Base-by-base conservation (phyloP, 345 rosid genomes). In the Populus tremula region DNA sequence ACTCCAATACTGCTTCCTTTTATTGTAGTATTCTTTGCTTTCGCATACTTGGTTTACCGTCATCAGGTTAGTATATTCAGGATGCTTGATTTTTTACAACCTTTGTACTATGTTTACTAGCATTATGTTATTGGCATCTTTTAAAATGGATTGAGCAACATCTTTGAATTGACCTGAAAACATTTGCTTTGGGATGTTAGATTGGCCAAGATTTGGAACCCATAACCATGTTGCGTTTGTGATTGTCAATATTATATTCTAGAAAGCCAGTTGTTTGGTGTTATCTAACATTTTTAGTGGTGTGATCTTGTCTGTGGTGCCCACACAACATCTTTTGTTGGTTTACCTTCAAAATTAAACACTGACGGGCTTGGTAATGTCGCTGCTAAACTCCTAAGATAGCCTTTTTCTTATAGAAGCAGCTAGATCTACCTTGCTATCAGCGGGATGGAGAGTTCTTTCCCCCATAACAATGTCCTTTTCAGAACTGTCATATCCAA, bases 1-100 rank as follows among this genome's bases (percentile, higher is more conserved):
- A 96, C 97, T 61, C 99, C 99, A 33, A 90, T 96, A 78, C 92
- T 96, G 82, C 98, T 96, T 82, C 99, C 98, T 33, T 96, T 96
- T 84, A 87, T 91, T 56, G 65, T 92, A 68, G 88, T 96, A 45
- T 96, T 96, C 92, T 96, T 96, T 72, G 97, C 93, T 75, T 85
- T 96, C 13, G 98, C 98, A 5, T 92, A 89, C 91, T 86, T 96
- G 82, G 99, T 90, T 69, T 96, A 92, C 72, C 98, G 98, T 77
- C 99, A 96, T 82, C 99, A 96, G 99, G 99, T 96, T 67, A 77
- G 88, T 69, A 71, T 61, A 36, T 77, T 76, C 45, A 27, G 21
- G 50, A 63, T 75, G 74, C 31, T 36, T 49, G 35, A 20, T 7
- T 63, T 73, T 50, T 80, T 23, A 8, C 17, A 13, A 59, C 64